Evolutionary conservation across 768 basidiomycete species (phyloP), one percentile per base, ranked within the genome.

Genomic region (Wakefieldia striispora): DNA sequence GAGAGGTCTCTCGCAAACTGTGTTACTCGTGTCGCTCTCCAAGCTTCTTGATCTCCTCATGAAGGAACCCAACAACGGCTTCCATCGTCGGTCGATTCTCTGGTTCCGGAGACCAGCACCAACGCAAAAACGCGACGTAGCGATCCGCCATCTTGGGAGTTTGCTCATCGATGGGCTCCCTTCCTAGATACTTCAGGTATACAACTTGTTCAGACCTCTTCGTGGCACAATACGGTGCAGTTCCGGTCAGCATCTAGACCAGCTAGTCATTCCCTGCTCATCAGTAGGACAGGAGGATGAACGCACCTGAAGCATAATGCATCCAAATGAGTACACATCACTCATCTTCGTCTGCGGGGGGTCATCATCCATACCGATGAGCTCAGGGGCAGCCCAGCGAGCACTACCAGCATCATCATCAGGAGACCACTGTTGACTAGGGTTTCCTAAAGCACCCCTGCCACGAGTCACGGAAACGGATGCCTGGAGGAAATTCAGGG

Each of bases 301-400:
- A 43, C 49, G 17, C 36, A 56, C 55, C 49, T 56, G 55, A 12
- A 56, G 55, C 54, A 51, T 51, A 5, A 56, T 48, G 16, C 55
- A 56, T 10, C 29, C 54, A 11, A 56, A 56, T 6, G 55, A 56
- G 21, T 56, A 56, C 19, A 56, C 39, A 7, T 56, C 55, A 7
- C 54, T 47, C 55, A 56, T 56, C 24, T 23, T 44, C 17, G 55
- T 56, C 12, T 54, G 49, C 2, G 1, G 12, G 19, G 23, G 26
- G 40, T 43, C 16, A 6, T 27, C 3, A 1, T 56, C 45, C 2
- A 47, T 13, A 4, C 16, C 14, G 42, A 56, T 56, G 13, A 56
- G 21, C 11, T 56, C 55, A 5, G 45, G n/a, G 16, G 55, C 55
- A 6, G 48, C 42, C 55, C 55, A 56, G 27, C 55, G 55, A 29